Evolutionary conservation across 192 early-diverging fungal genomes (phyloP), one percentile per base, ranked within the genome.

Genomic region (Phycomyces nitens): DNA sequence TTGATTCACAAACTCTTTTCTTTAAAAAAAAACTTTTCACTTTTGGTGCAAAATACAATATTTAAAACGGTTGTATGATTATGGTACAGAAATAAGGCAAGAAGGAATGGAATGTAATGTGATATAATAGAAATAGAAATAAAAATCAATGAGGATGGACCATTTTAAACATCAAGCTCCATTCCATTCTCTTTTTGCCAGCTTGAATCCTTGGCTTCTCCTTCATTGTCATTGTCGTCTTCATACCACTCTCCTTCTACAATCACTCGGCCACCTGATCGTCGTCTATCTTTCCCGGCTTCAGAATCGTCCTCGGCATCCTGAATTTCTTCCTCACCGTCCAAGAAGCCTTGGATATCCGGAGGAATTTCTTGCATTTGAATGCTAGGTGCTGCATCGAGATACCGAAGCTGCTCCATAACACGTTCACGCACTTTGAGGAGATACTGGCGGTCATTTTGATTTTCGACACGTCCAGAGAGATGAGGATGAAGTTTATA

Each of bases 311-410:
- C 76, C 39, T 73, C 66, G 41, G 56, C 58, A 70, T 75, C 74
- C 69, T 73, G 53, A 53, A 70, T 53, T 76, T 87, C 83, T 14
- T 80, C 79, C 5, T 85, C 85, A 40, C 76, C 74, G 57, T 82
- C 80, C 43, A 83, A 51, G 20, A 75, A 81, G 18, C 76, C 79
- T 43, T 82, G 77, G 43, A 85, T 79, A 56, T 82, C 84, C 0
- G 84, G 88, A 20, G 91, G 89, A 22, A 88, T 81, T 71, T 89
- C 92, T 50, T 95, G 94, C 92, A 97, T 94, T 71, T 98, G 96
- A 34, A 99, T 93, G 50, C 90, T 91, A 0, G 97, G 97, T 8
- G 96, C 97, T 18, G 86, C 87, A 66, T 90, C 83, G 40, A 98
- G 50, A 56, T 88, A 88, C 42, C 94, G 76, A 44, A 99, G 81